Base-by-base conservation (phyloP, 768 basidiomycete genomes). In the Collybiopsis luxurians region DNA sequence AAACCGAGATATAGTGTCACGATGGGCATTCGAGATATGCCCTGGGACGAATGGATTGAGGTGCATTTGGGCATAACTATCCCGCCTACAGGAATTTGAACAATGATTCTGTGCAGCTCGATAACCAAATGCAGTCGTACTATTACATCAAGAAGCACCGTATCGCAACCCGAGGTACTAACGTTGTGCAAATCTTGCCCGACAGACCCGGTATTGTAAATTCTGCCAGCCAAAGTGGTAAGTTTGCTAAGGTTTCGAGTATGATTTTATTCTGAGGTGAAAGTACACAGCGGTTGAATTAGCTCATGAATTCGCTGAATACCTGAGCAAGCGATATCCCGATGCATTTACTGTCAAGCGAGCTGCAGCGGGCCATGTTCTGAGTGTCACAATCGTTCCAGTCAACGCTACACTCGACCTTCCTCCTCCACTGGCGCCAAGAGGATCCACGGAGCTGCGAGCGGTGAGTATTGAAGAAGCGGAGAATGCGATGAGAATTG, bases 31-130 rank as follows among this genome's bases (percentile, higher is more conserved):
- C 79, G 83, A 38, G 70, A 65, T 48, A 88, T 90, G 86, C 73
- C 73, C 9, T 90, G 84, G 83, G 76, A 78, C 39, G 81, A 86
- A 53, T 90, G 88, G 89, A 82, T 90, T 45, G 85, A 89, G 72
- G 85, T 84, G 23, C 48, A 24, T n/a, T 36, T 56, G 4, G 23
- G 28, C 15, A 13, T 47, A n/a, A 24, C 2, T 19, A 15, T 36
- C 12, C 10, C n/a, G n/a, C 3, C 19, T n/a, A 24, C 28, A 6
- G 39, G n/a, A 19, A 21, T 30, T 17, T 12, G 23, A 9, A 31
- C 38, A 30, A 11, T 39, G 24, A 27, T 51, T 57, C 31, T 53
- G 23, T 47, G 43, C 48, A 85, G 83, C 75, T 89, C 30, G 89
- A 89, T 66, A 75, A 78, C 54, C 71, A 81, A 54, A 87, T 82